A percentile compares a stretch with the other conserved stretches of the same genome.
Conservation (phyloP, 352 stramenopile species). For the Globisporangium abappressorium region DNA sequence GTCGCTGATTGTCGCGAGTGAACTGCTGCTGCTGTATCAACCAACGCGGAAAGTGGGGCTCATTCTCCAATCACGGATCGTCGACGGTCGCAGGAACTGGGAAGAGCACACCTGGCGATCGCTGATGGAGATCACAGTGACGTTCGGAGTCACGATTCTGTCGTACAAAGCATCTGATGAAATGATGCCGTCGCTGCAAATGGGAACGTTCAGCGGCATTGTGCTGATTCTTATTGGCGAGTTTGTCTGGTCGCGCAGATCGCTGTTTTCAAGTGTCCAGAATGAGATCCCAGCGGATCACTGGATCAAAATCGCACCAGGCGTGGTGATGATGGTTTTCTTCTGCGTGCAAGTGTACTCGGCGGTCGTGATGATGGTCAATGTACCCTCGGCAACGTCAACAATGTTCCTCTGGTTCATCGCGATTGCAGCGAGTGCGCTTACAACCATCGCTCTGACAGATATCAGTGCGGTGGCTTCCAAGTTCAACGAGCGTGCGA, state of each 20-base stretch:
- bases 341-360: conserved; percentile 54
- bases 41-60: conserved; percentile 57
- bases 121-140: conserved; percentile 52
- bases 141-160: conserved; percentile 53
- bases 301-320: conserved; percentile 74
- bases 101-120: conserved; percentile 54
- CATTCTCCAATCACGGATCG: conserved; percentile 67
- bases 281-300: conserved; percentile 60
- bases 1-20: conserved; percentile 73
- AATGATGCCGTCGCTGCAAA: conserved; percentile 65
- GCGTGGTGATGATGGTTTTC: conserved; percentile 63
- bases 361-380: conserved; percentile 39
- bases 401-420: conserved; percentile 48
- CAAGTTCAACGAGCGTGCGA: conserved; percentile 29
- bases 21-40: conserved; percentile 68
- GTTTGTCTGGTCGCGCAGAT: conserved; percentile 28
- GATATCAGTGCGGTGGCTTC: conserved; percentile 39
- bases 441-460: conserved; percentile 48
- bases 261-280: conserved; percentile 25
- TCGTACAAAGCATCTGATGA: conserved; percentile 55
- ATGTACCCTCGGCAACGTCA: conserved; percentile 37
- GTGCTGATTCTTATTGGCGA: conserved; percentile 59
- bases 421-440: conserved; percentile 33
- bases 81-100: conserved; percentile 69
- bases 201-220: conserved; percentile 63